A percentile compares a stretch with the other conserved stretches of the same genome.
Evolutionary conservation across 1,284 basidiomycete species (phyloP).

Genomic region (Mycosarcoma maydis): DNA sequence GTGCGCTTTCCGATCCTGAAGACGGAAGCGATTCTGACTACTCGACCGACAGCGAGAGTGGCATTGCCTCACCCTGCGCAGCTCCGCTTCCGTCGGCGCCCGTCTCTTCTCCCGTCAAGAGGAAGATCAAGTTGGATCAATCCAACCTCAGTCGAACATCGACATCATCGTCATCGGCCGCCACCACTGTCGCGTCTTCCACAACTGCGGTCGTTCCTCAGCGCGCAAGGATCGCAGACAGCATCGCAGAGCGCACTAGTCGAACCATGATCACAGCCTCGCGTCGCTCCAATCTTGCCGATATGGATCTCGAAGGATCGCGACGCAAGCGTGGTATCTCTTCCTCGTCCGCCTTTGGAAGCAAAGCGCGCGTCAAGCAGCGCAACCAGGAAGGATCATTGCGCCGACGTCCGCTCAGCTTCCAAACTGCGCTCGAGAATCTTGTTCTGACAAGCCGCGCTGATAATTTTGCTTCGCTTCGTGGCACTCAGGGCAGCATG

Average conservation of each 20-base stretch:
- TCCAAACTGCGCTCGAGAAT: constrained; percentile 56
- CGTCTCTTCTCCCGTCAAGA: constrained; percentile 24
- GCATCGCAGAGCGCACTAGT: constrained; percentile 30
- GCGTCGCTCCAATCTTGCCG: constrained; percentile 23
- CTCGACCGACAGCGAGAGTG: constrained; percentile 33
- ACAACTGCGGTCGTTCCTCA: constrained; percentile 7
- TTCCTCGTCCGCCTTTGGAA: constrained; percentile 58
- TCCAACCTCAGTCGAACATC: constrained; percentile 12
- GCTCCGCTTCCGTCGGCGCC: constrained; percentile 19
- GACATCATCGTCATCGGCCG: constrained; percentile 15
- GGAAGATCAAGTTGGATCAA: constrained; percentile 16
- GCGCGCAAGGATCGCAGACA: constrained; percentile 15
- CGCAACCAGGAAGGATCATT: constrained; percentile 44
- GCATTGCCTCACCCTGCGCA: constrained; percentile 6
- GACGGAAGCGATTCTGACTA: constrained; percentile 39
- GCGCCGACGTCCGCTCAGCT: constrained; percentile 56
- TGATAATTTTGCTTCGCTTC: constrained; percentile 41
- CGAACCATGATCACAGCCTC: constrained; percentile 27
- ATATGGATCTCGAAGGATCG: constrained; percentile 20
- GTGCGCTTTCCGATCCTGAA: constrained; percentile 48
- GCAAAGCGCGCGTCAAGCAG: constrained; percentile 56
- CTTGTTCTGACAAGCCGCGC: constrained; percentile 36
- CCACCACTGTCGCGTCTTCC: constrained; percentile 7
- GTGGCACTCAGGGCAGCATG: constrained; percentile 43
- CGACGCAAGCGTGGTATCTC: constrained; percentile 50